Evolutionary conservation across 163 green algal genomes (phyloP), one percentile per base, ranked within the genome.

Genomic region (Chlamydomonas reinhardtii): DNA sequence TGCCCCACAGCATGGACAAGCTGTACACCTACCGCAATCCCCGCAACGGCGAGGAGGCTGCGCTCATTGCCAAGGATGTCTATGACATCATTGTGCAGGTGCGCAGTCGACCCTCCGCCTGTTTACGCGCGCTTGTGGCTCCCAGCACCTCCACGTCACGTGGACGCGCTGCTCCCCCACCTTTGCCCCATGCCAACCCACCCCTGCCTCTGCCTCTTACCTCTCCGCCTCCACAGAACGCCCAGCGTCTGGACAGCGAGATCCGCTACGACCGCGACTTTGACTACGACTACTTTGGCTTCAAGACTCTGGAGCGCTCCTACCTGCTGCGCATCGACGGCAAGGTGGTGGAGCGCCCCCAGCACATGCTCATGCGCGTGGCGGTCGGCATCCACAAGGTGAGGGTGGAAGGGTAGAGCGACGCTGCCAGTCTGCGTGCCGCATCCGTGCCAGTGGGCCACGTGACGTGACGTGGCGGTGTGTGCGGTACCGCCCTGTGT

Each of bases 361-460:
- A 99, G 95, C 98, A 99, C 93, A 99, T 99, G 98, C 95, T 99
- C 32, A 99, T 99, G 98, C 94, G 98, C 54, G 98, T 99, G 56
- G 83, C 97, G 0, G 91, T 99, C 3, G 98, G 98, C 86, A 99
- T 99, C 84, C 98, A 99, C 94, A 97, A 98, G 94, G 48, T 93
- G 14, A 92, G 99, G 19, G 9, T 68, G 24, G 29, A 37, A 6
- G 27, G 62, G 62, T 32, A 4, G 16, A 24, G 62, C 25, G 27
- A 25, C 24, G 22, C 22, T n/a, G 70, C 68, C 19, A 32, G 6
- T 2, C 68, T 31, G 22, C 31, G 68, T 15, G 68, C 24, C 6
- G 17, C 68, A 9, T 37, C n/a, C 32, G 68, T 74, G 6, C 39
- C 19, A 24, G 20, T n/a, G n/a, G n/a, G n/a, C n/a, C n/a, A n/a